Percentiles rank a stretch among this genome's conserved stretches.
phyloP scores from a whole-genome alignment of 805 yeast species.

The Candida palmyrensis region DNA sequence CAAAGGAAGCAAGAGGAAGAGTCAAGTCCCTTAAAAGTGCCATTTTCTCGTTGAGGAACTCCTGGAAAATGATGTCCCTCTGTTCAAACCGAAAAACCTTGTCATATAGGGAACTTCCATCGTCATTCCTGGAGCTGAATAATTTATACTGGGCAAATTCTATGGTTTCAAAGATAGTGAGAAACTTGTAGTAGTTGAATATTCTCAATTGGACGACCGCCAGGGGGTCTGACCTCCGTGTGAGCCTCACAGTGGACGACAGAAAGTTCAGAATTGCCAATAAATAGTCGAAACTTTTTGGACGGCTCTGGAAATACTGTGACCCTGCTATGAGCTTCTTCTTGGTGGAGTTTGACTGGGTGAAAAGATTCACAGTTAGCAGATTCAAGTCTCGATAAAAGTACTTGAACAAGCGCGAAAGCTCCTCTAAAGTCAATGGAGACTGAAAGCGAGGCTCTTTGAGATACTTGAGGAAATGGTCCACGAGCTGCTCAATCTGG shows the following conservation, averaged over 20 bases:
- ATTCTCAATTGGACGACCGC: conserved; percentile 36
- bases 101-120: conserved; percentile 28
- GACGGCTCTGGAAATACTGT: conserved; percentile 21
- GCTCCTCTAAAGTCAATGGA: conserved; percentile 32
- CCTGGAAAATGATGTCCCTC: conserved; percentile 32
- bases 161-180: conserved; percentile 26
- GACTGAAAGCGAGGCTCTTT: conserved; percentile 40
- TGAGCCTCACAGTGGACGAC: conserved; percentile 28
- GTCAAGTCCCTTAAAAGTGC: conserved; percentile 18
- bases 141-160: conserved; percentile 29
- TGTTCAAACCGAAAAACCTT: conserved; percentile 36
- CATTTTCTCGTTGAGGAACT: conserved; percentile 30
- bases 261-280: conserved; percentile 38
- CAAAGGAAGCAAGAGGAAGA: conserved; percentile 25
- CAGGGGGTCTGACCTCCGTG: conserved; percentile 29
- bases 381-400: conserved; percentile 37
- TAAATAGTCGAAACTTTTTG: conserved; percentile 32
- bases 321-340: conserved; percentile 31
- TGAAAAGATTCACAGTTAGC: conserved; percentile 25
- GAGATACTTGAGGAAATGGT: conserved; percentile 27
- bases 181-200: conserved; percentile 36
- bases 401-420: conserved; percentile 25
- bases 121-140: conserved; percentile 23
- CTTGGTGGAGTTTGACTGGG: conserved; percentile 35
- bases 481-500: conserved; percentile 20